Conservation (phyloP, 208 protist species). For the Leishmania lainsoni region DNA sequence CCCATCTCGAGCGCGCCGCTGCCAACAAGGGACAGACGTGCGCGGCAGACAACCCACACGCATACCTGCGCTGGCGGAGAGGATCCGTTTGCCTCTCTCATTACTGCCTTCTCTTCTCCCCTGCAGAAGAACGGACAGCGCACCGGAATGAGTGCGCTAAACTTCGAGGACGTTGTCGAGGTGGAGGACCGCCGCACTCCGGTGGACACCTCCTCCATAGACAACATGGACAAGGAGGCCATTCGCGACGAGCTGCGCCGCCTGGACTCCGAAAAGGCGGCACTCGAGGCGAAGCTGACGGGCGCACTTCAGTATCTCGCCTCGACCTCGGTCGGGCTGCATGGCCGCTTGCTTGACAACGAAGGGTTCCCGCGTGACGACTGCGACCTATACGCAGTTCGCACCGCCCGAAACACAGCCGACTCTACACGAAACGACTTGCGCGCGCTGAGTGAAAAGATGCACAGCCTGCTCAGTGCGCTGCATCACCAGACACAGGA, state of each 20-base stretch:
- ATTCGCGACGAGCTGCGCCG: conserved; percentile 39
- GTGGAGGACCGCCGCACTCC: conserved; percentile 7
- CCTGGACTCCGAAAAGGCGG: conserved; percentile 43
- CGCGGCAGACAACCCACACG: background rate
- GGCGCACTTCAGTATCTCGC: conserved; percentile 68
- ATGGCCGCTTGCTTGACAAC: conserved; percentile 63
- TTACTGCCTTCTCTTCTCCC: background rate
- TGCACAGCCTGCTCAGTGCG: conserved; percentile 63
- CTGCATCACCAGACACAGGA: conserved; percentile 59
- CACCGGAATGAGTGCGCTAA: background rate
- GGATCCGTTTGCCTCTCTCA: background rate
- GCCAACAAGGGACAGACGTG: background rate
- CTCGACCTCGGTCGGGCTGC: conserved; percentile 66
- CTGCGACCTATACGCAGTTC: conserved; percentile 88
- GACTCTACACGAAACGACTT: conserved; percentile 73
- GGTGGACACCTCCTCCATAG: background rate
- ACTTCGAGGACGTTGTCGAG: conserved; percentile 12
- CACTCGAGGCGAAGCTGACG: conserved; percentile 40
- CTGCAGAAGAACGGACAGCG: no score
- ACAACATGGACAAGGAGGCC: conserved; percentile 15
- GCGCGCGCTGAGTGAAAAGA: conserved; percentile 36
- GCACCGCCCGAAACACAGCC: conserved; percentile 68
- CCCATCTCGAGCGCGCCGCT: no score
- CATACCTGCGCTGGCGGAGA: background rate
- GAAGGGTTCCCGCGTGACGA: conserved; percentile 84